Percentiles rank a stretch among this genome's conserved stretches.
phyloP scores from a whole-genome alignment of 768 basidiomycete species.

The Filobasidium wieringae region DNA sequence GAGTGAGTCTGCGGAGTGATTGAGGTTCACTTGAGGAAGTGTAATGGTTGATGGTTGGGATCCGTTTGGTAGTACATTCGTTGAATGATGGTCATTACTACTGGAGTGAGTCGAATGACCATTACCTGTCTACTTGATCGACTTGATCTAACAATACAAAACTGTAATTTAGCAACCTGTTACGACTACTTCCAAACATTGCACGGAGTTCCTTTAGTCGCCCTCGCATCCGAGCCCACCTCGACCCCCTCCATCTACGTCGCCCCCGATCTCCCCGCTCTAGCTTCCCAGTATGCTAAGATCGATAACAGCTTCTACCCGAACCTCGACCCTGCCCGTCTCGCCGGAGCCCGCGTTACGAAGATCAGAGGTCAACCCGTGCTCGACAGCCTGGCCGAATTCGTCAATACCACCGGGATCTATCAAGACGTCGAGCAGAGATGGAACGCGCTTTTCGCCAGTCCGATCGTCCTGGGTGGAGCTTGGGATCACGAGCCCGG shows the following conservation, averaged over 20 bases:
- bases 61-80: background rate
- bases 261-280: constrained; percentile 12
- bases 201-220: constrained; percentile 16
- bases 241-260: constrained; percentile 10
- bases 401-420: constrained; percentile 1
- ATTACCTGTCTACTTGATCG: background rate
- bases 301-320: constrained; percentile 4
- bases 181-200: constrained; percentile 11
- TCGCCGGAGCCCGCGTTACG: background rate
- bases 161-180: constrained; percentile 13
- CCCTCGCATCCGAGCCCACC: constrained; percentile 4
- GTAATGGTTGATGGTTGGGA: background rate
- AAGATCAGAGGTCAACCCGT: background rate
- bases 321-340: background rate
- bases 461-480: constrained; percentile 8
- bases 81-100: constrained; percentile 20
- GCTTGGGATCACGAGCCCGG: constrained; percentile 8
- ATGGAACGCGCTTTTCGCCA: constrained; percentile 15
- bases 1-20: background rate
- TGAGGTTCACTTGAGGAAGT: background rate
- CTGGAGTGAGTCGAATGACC: constrained; percentile 5
- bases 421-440: constrained; percentile 16
- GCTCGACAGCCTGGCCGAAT: background rate
- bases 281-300: background rate
- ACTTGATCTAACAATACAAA: background rate